phyloP scores from a whole-genome alignment of 2,329 filamentous ascomycete genomes.

The Mycocentrospora acerina region DNA sequence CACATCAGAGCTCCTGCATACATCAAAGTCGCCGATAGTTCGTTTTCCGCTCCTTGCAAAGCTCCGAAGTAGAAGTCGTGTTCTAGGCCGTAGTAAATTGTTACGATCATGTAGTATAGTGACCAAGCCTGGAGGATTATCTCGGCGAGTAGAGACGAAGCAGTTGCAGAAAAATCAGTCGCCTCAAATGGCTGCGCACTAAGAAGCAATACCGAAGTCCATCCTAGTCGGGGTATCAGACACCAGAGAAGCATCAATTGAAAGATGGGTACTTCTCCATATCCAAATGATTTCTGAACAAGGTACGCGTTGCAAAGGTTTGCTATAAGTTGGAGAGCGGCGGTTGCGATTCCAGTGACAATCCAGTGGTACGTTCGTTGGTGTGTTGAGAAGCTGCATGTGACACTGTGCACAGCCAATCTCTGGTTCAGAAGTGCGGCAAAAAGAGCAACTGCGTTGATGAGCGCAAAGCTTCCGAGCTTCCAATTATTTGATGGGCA shows the following conservation, averaged over 20 bases:
- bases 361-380: conserved; percentile 15
- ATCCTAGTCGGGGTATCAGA: conserved; percentile 32
- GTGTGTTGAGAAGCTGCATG: conserved; percentile 2
- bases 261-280: conserved; percentile 20
- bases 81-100: conserved; percentile 27
- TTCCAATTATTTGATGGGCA: conserved; percentile 28
- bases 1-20: conserved; percentile 34
- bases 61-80: conserved; percentile 29
- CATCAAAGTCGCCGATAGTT: conserved; percentile 25
- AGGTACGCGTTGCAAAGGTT: conserved; percentile 24
- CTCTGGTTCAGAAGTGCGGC: conserved; percentile 8
- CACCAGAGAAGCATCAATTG: conserved; percentile 35
- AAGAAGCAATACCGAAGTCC: conserved; percentile 21
- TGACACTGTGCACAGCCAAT: conserved; percentile 1
- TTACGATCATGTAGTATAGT: conserved; percentile 23
- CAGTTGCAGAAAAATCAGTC: conserved; percentile 9
- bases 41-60: conserved; percentile 13
- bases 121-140: conserved; percentile 26
- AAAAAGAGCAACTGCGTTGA: conserved; percentile 23
- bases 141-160: conserved; percentile 28
- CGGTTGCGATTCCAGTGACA: conserved; percentile 18
- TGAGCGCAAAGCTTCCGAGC: conserved; percentile 21
- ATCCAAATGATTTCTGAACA: conserved; percentile 21
- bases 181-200: conserved; percentile 9
- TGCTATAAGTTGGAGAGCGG: conserved; percentile 22